A percentile compares a stretch with the other conserved stretches of the same genome.
Evolutionary conservation across 257 asterid genomes (phyloP).

Genomic region (Nicotiana tomentosiformis): DNA sequence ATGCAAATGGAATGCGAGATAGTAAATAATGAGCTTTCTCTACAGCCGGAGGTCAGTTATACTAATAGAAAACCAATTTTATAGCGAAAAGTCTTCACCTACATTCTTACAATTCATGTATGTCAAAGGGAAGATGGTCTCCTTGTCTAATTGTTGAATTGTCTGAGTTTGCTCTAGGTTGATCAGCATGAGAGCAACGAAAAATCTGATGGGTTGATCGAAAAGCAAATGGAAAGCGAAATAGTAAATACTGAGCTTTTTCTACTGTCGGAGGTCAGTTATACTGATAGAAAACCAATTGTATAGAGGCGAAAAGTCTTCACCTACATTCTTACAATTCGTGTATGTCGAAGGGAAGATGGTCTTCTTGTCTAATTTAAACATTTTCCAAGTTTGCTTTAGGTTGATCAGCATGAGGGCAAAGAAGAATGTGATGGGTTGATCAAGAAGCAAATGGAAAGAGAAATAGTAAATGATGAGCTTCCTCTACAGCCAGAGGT

Average conservation of each 20-base stretch:
- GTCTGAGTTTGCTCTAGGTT: constrained; percentile 13
- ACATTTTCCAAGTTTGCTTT: constrained; percentile 3
- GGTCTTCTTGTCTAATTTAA: background rate
- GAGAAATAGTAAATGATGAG: constrained; percentile 33
- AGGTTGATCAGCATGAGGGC: constrained; percentile 29
- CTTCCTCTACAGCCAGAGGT: constrained; percentile 43
- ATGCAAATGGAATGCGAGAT: constrained; percentile 37
- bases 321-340: background rate
- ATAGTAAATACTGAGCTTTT: constrained; percentile 28
- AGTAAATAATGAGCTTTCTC: constrained; percentile 27
- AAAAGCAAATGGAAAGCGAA: constrained; percentile 39
- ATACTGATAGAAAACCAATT: background rate
- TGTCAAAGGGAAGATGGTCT: background rate
- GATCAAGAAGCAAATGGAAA: constrained; percentile 16
- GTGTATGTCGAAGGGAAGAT: background rate
- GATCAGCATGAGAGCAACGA: constrained; percentile 45
- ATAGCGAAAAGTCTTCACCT: background rate
- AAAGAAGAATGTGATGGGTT: constrained; percentile 8
- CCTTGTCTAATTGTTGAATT: background rate
- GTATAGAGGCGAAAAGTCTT: background rate
- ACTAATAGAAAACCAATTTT: background rate
- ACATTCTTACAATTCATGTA: background rate
- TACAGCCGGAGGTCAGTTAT: constrained; percentile 45
- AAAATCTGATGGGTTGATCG: constrained; percentile 26
- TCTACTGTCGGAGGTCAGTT: constrained; percentile 45